phyloP scores from a whole-genome alignment of 2,329 filamentous ascomycete species.

The Dothidotthia symphoricarpi region DNA sequence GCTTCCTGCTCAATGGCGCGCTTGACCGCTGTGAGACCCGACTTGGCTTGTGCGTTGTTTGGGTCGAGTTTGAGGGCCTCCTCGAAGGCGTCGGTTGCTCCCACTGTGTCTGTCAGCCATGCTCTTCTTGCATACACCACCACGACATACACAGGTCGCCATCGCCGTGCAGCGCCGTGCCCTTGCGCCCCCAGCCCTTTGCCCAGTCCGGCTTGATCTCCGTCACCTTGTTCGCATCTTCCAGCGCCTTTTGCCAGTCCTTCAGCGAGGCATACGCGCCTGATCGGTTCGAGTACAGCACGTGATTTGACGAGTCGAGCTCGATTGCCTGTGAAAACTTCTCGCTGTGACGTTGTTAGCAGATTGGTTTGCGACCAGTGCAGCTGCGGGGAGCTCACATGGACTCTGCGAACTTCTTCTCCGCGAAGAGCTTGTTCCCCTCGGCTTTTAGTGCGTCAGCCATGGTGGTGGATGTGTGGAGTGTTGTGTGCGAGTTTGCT shows the following conservation, averaged over 20 bases:
- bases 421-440: conserved; percentile 97
- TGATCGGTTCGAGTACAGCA: conserved; percentile 96
- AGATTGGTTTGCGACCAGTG: conserved; percentile 4
- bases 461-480: conserved; percentile 46
- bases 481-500: conserved; percentile 3
- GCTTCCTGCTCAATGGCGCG: conserved; percentile 82
- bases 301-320: conserved; percentile 84
- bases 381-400: conserved; percentile 64
- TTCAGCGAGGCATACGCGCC: conserved; percentile 83
- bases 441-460: conserved; percentile 88
- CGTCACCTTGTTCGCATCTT: conserved; percentile 90
- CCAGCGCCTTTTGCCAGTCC: conserved; percentile 78
- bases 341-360: conserved; percentile 57
- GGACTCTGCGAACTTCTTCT: conserved; percentile 94
- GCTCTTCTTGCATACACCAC: too few species aligned
- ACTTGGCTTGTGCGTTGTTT: conserved; percentile 88
- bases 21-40: conserved; percentile 78
- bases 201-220: conserved; percentile 97
- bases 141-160: conserved; percentile 67
- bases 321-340: conserved; percentile 94
- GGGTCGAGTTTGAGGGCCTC: conserved; percentile 92
- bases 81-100: conserved; percentile 85
- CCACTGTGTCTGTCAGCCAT: conserved; percentile 50
- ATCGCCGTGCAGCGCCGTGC: conserved; percentile 81
- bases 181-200: conserved; percentile 94